Evolutionary conservation across 1,139 yeast species (phyloP).

Genomic region (Zygosaccharomyces sapae): DNA sequence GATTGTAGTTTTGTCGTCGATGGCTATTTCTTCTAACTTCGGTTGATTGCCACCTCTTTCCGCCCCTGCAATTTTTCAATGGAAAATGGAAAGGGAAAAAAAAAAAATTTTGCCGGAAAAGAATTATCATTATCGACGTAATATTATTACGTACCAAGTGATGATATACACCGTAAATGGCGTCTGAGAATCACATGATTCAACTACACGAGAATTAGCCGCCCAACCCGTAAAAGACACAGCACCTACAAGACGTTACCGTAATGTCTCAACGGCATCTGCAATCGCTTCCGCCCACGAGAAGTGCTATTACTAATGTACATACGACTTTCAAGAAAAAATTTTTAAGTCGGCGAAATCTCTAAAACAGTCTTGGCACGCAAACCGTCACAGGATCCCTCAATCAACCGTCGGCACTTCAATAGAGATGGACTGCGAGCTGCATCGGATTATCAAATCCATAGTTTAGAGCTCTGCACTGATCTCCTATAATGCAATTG

Average conservation of each 20-base stretch:
- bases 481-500: constrained; percentile 15
- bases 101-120: neutral
- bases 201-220: too few species aligned
- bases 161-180: too few species aligned
- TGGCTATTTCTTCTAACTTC: neutral
- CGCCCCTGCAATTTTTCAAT: constrained; percentile 6
- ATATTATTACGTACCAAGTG: too few species aligned
- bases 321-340: constrained; percentile 4
- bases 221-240: too few species aligned
- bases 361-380: constrained; percentile 1
- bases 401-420: constrained; percentile 9
- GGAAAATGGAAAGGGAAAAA: neutral
- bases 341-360: constrained; percentile 3
- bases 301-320: constrained; percentile 10
- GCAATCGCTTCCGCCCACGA: constrained; percentile 1
- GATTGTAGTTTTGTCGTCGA: neutral
- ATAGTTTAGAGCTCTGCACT: constrained; percentile 8
- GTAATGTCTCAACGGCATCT: neutral
- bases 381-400: neutral
- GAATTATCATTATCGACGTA: neutral
- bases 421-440: constrained; percentile 15
- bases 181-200: too few species aligned
- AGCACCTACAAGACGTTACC: neutral
- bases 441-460: constrained; percentile 6
- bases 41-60: constrained; percentile 7